Percentiles rank a stretch among this genome's conserved stretches.
These are phyloP conservation scores for Sesbania bispinosa DNA, from an alignment of 306 rosid genomes.

Conservation along the genomic window DNA sequence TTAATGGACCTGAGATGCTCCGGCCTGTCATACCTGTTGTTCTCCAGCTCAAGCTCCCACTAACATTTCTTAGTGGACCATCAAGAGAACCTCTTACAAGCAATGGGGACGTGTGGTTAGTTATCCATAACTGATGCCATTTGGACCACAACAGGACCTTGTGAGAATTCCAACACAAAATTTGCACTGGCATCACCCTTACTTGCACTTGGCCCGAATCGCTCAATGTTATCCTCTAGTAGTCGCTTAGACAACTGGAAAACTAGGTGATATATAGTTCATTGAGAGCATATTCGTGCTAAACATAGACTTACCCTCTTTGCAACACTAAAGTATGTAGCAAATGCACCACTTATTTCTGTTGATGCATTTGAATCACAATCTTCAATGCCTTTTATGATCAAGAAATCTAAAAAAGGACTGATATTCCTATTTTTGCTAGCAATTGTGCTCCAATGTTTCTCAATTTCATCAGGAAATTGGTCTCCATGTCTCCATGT, in stretches of 20 bases:
- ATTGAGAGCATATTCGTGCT: constrained; percentile 98
- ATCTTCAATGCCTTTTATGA: constrained; percentile 98
- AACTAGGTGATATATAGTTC: constrained; percentile 94
- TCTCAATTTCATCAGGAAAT: constrained; percentile 98
- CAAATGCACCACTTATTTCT: constrained; percentile 98
- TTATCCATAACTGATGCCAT: constrained; percentile 81
- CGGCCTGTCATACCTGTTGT: constrained; percentile 96
- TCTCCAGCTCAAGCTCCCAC: constrained; percentile 99
- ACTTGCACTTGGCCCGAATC: constrained; percentile 49
- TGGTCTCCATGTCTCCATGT: constrained; percentile 98
- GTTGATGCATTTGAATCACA: constrained; percentile 99
- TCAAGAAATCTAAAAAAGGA: constrained; percentile 97
- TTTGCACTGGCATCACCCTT: constrained; percentile 78
- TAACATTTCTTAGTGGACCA: constrained; percentile 94
- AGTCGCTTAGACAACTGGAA: constrained; percentile 92
- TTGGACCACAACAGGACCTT: constrained; percentile 91
- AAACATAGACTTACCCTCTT: constrained; percentile 93
- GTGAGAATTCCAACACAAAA: constrained; percentile 92
- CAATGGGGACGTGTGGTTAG: constrained; percentile 98
- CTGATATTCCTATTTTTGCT: constrained; percentile 96
- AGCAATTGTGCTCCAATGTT: constrained; percentile 99
- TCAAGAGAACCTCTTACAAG: constrained; percentile 99
- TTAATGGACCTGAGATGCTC: constrained; percentile 93
- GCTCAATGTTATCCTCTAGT: constrained; percentile 92
- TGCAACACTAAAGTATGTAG: constrained; percentile 97